Conservation (phyloP, 2,329 filamentous ascomycete genomes). For the Trematosphaeria pertusa region DNA sequence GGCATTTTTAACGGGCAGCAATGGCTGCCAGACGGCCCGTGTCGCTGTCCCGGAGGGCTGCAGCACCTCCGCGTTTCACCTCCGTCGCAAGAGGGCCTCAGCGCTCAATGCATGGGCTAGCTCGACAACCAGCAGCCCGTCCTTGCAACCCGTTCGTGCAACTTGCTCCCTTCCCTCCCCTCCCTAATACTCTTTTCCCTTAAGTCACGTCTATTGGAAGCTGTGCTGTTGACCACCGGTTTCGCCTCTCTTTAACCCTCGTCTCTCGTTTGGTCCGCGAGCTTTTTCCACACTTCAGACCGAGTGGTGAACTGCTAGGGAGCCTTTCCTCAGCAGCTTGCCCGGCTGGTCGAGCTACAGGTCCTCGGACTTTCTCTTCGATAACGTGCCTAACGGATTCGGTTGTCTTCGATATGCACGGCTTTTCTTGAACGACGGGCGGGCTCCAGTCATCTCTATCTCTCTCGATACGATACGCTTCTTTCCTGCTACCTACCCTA, state of each 20-base stretch:
- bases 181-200: conserved; percentile 20
- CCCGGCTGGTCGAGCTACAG: conserved; percentile 5
- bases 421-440: conserved; percentile 35
- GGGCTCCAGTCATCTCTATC: conserved; percentile 42
- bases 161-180: conserved; percentile 26
- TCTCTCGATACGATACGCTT: conserved; percentile 15
- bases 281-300: conserved; percentile 9
- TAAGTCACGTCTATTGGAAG: conserved; percentile 42
- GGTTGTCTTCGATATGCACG: conserved; percentile 40
- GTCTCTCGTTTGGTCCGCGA: conserved; percentile 40
- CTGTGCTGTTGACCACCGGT: conserved; percentile 44
- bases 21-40: conserved; percentile 27
- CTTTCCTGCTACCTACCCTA: conserved; percentile 16
- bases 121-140: conserved; percentile 30
- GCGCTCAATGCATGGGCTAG: conserved; percentile 44
- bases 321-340: conserved; percentile 7
- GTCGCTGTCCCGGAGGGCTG: conserved; percentile 20
- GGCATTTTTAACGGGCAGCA: conserved; percentile 17
- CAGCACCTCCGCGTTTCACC: conserved; percentile 33
- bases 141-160: conserved; percentile 39
- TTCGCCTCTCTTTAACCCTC: conserved; percentile 40
- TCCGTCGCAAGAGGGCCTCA: conserved; percentile 39
- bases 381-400: no score
- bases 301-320: conserved; percentile 7
- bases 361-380: conserved; percentile 9